Base-by-base conservation (phyloP, 2,329 filamentous ascomycete species). In the Sclerotinia borealis region DNA sequence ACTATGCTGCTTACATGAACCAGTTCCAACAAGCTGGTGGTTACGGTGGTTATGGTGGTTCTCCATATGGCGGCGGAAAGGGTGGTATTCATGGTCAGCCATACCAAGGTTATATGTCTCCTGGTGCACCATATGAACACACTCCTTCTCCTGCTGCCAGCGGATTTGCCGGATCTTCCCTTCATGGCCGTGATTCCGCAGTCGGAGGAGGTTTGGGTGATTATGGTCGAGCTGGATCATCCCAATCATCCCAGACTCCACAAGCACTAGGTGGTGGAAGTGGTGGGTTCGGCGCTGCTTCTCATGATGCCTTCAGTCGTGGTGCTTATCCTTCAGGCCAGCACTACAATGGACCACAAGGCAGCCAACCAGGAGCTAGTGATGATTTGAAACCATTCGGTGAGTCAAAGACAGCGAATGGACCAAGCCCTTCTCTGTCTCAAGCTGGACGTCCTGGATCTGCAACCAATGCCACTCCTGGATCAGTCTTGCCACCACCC, bases 1-100 rank as follows among this genome's bases (percentile, higher is more conserved):
- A 86, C 74, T 88, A 88, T 70, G 79, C 82, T 65, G 80, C 83
- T 64, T 88, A 87, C 71, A 78, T 81, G 77, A 83, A 81, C 65
- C 78, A 80, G 65, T 79, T 79, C 70, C 81, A 83, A 45, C 75
- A 76, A 63, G 76, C 77, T 67, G 74, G 74, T 54, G 71, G 69
- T 29, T 58, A 58, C 13, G 74, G 72, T 37, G 73, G 73, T 63
- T 76, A 75, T 55, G 73, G 76, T 75, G 71, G 64, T 29, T 72
- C 65, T 51, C 73, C 73, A 45, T 52, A 52, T 47, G 75, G 75
- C 64, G 72, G 71, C 39, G 73, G 67, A 36, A 75, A 75, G 58
- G 73, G 63, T 27, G 73, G 73, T 29, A 66, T 75, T 64, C 74
- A 75, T 54, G 65, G 60, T 29, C 73, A 74, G 65, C 71, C 71